A percentile compares a stretch with the other conserved stretches of the same genome.
These are phyloP conservation scores for Ganoderma resinaceum DNA, from an alignment of 1,284 basidiomycete species.

Conservation along the genomic window DNA sequence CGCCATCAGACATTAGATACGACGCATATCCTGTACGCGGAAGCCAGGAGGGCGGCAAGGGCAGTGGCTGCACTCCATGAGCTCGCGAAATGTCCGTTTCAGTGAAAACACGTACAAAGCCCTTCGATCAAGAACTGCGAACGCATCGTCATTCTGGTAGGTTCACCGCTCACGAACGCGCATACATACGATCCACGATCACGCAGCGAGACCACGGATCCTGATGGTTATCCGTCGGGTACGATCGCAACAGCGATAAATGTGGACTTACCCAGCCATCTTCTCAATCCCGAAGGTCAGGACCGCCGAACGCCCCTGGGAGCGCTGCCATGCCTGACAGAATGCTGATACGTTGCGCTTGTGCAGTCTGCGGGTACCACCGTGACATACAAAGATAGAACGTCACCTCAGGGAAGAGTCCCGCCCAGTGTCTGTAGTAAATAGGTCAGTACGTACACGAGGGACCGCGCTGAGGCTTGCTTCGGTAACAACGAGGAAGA, in stretches of 20 bases:
- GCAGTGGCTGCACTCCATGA: slow-evolving; percentile 1
- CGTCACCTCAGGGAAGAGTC: slow-evolving; percentile 62
- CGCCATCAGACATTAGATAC: neutral
- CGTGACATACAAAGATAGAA: slow-evolving; percentile 57
- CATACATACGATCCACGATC: slow-evolving; percentile 14
- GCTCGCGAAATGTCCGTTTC: too few relatives aligned
- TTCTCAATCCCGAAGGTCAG: slow-evolving; percentile 17
- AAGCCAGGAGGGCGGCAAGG: slow-evolving; percentile 1
- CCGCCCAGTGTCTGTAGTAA: slow-evolving; percentile 35
- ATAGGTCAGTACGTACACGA: slow-evolving; percentile 51
- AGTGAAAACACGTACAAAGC: neutral
- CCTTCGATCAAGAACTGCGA: slow-evolving; percentile 11
- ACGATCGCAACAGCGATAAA: neutral
- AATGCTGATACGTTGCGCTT: slow-evolving; percentile 38
- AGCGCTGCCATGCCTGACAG: slow-evolving; percentile 64
- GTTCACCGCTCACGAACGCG: neutral
- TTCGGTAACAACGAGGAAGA: slow-evolving; percentile 14
- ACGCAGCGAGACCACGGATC: slow-evolving; percentile 5
- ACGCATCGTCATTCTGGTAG: neutral
- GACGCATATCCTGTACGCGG: slow-evolving; percentile 9
- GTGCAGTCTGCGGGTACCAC: slow-evolving; percentile 25
- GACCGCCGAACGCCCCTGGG: slow-evolving; percentile 41
- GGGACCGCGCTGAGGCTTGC: neutral
- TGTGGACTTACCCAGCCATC: slow-evolving; percentile 9
- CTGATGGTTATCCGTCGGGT: neutral